Evolutionary conservation across 139 green algal species (phyloP).

Genomic region (Edaphochlamys debaryana): DNA sequence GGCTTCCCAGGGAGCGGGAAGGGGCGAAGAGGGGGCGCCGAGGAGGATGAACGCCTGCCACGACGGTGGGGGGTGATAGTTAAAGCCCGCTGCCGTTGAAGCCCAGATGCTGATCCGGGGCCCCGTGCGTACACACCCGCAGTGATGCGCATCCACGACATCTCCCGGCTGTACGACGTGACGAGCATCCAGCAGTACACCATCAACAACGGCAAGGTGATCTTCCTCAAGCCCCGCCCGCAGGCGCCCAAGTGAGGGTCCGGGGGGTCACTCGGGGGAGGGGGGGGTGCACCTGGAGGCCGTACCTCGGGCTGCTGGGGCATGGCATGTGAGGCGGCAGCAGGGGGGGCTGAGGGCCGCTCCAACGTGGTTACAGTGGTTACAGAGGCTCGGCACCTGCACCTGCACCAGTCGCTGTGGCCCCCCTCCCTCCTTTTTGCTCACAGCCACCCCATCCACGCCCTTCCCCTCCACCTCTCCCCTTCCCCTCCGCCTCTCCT

Average conservation of each 20-base stretch:
- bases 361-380: not conserved
- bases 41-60: too few species aligned
- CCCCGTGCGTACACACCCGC: too few species aligned
- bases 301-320: too few species aligned
- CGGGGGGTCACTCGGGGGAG: too few species aligned
- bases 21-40: not conserved
- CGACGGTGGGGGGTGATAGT: too few species aligned
- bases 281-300: too few species aligned
- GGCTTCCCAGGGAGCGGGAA: not conserved
- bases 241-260: constrained; percentile 60
- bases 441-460: too few species aligned
- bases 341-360: not conserved
- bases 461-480: too few species aligned
- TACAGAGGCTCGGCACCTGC: not conserved
- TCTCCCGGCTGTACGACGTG: constrained; percentile 58
- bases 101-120: too few species aligned
- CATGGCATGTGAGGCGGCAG: too few species aligned
- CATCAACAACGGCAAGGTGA: constrained; percentile 83
- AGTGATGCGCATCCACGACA: constrained; percentile 23
- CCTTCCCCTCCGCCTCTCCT: not conserved
- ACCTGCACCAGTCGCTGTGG: too few species aligned
- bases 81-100: too few species aligned
- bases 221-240: constrained; percentile 83
- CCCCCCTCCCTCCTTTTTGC: not conserved
- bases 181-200: constrained; percentile 80